phyloP scores from a whole-genome alignment of 208 protist genomes.

The Leishmania major region DNA sequence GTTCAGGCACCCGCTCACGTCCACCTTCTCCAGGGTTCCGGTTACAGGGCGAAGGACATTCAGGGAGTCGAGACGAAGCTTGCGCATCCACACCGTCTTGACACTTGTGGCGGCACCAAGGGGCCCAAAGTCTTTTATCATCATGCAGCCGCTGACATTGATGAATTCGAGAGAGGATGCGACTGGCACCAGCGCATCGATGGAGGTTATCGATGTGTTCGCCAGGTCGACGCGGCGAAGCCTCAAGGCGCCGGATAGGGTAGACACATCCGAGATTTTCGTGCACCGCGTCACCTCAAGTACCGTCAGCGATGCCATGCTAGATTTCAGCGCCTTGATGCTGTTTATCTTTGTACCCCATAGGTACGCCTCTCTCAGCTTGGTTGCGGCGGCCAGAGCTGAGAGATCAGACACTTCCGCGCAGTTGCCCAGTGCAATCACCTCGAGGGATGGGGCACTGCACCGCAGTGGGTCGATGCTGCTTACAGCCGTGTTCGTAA shows the following conservation, averaged over 20 bases:
- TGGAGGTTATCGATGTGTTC: background rate
- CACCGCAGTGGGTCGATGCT: conserved; percentile 2
- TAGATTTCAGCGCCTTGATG: background rate
- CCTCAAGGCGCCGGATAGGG: background rate
- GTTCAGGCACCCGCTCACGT: conserved; percentile 12
- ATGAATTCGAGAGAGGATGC: conserved; percentile 1
- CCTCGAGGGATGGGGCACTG: conserved; percentile 9
- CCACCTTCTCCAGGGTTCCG: background rate
- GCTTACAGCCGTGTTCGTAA: conserved; percentile 6
- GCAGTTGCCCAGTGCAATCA: conserved; percentile 6
- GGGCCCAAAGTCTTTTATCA: background rate
- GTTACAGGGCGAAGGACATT: background rate
- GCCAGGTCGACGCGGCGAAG: conserved; percentile 14
- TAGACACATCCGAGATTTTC: conserved; percentile 5
- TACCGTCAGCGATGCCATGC: background rate
- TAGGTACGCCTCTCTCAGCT: conserved; percentile 11
- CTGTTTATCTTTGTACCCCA: conserved; percentile 5
- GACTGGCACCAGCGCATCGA: background rate
- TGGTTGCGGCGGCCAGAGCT: background rate
- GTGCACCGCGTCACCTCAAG: conserved; percentile 11
- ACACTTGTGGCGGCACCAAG: conserved; percentile 2
- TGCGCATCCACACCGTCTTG: background rate
- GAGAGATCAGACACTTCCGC: conserved; percentile 1
- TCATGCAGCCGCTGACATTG: conserved; percentile 9
- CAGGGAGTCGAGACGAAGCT: background rate